Evolutionary conservation across 805 yeast species (phyloP), one percentile per base, ranked within the genome.

Genomic region (Ogataea polymorpha): DNA sequence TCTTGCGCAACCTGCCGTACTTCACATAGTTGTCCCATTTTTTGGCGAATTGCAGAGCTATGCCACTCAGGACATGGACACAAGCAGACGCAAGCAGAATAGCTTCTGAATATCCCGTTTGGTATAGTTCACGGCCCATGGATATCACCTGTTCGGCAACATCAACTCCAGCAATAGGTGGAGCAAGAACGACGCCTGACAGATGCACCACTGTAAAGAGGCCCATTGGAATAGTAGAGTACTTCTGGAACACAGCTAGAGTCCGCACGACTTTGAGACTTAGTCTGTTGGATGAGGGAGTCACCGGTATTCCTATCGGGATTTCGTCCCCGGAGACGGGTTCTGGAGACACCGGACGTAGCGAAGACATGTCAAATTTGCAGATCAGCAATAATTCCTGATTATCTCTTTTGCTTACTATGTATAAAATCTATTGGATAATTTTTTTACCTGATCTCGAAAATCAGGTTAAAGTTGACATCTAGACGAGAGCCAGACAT

Each of bases 101-200:
- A 6, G 56, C 56, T 53, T 83, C 91, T 11, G 79, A 59, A 1
- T 62, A 49, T 0, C 80, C 71, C 0, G 69, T 64, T 42, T 80
- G 85, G 56, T 84, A 85, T 0, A 85, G 50, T 13, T 77, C 72
- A 27, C 91, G 67, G 0, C 79, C 78, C 63, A 80, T 66, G 47
- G 80, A 74, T 37, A 85, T 65, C 23, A 78, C 49, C 38, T 80
- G 82, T 38, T 80, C 74, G 3, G 77, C 74, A 2, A 68, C 41
- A 0, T 58, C 67, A 1, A 62, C 42, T 6, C 77, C 72, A 4
- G 77, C 52, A 4, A 72, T 54, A 0, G 63, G 58, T 0, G 93
- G 91, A 0, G 74, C 68, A 2, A 75, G 48, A 0, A 76, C 64
- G 5, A 79, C 82, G 0, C 82, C 67, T 1, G 77, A 45, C 0